A percentile compares a stretch with the other conserved stretches of the same genome.
phyloP scores from a whole-genome alignment of 1,139 yeast genomes.

The Yamadazyma oceani region DNA sequence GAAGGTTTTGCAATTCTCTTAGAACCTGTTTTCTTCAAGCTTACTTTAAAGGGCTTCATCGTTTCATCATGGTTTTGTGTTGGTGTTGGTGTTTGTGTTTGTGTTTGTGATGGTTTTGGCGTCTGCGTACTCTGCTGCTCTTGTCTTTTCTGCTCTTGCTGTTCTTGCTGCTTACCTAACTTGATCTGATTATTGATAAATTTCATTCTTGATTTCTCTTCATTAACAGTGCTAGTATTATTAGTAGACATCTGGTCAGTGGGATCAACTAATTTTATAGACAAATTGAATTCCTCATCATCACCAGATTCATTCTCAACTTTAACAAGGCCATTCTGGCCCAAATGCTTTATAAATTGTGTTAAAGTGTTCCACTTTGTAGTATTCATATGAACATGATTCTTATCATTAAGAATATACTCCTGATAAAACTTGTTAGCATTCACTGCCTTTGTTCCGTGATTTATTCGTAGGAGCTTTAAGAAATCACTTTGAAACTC shows the following conservation, averaged over 20 bases:
- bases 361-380: slow-evolving; percentile 78
- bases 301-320: slow-evolving; percentile 41
- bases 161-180: slow-evolving; percentile 29
- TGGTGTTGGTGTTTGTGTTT: no score
- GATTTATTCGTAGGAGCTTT: slow-evolving; percentile 58
- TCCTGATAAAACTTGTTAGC: slow-evolving; percentile 91
- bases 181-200: slow-evolving; percentile 55
- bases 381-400: slow-evolving; percentile 89
- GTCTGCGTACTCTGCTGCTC: not conserved
- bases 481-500: slow-evolving; percentile 67
- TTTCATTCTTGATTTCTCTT: slow-evolving; percentile 24
- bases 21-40: not conserved
- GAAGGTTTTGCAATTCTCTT: not conserved
- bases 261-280: slow-evolving; percentile 30
- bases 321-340: slow-evolving; percentile 55
- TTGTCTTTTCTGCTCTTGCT: not conserved
- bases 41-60: not conserved
- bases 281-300: slow-evolving; percentile 40
- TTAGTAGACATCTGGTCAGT: slow-evolving; percentile 6
- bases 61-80: not conserved
- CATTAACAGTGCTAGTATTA: slow-evolving; percentile 5
- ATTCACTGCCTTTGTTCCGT: slow-evolving; percentile 78
- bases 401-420: slow-evolving; percentile 67
- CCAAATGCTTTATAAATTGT: slow-evolving; percentile 66
- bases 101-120: no score